phyloP scores from a whole-genome alignment of 306 rosid species.

The Hippophae rhamnoides region DNA sequence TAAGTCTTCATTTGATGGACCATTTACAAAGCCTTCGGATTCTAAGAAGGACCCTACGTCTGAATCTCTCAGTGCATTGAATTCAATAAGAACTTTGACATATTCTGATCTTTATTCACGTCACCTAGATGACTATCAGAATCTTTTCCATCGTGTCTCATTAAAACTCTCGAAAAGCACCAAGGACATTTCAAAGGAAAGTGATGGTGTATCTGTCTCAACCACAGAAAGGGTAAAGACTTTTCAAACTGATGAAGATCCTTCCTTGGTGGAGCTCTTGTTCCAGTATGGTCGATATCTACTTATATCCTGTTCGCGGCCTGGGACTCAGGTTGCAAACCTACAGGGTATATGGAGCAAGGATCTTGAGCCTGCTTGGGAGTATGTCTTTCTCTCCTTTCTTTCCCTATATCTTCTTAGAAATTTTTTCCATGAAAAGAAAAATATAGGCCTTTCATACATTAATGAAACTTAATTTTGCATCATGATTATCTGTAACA shows the following conservation, averaged over 20 bases:
- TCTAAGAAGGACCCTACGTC: slow-evolving; percentile 69
- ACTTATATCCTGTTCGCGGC: slow-evolving; percentile 71
- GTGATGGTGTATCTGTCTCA: slow-evolving; percentile 35
- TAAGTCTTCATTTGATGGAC: slow-evolving; percentile 66
- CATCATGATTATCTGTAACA: neutral
- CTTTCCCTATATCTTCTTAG: neutral
- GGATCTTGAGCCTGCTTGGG: slow-evolving; percentile 71
- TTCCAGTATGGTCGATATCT: slow-evolving; percentile 90
- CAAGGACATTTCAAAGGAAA: slow-evolving; percentile 20
- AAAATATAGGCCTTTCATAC: too few species aligned
- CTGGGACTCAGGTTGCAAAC: slow-evolving; percentile 79
- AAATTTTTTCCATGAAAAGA: neutral
- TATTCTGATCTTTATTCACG: slow-evolving; percentile 53
- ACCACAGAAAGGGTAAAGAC: slow-evolving; percentile 77
- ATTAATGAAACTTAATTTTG: neutral
- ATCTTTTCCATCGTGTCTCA: slow-evolving; percentile 74
- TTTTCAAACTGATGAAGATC: slow-evolving; percentile 75
- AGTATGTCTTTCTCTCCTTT: slow-evolving; percentile 38
- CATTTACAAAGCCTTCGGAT: slow-evolving; percentile 58
- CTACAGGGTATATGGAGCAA: slow-evolving; percentile 93
- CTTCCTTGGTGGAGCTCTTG: slow-evolving; percentile 73
- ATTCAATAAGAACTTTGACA: slow-evolving; percentile 29
- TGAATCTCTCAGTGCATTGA: slow-evolving; percentile 43
- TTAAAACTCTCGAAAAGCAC: slow-evolving; percentile 68
- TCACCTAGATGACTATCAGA: slow-evolving; percentile 71